phyloP scores from a whole-genome alignment of 495 filamentous ascomycete genomes.

The Rhypophila decipiens region DNA sequence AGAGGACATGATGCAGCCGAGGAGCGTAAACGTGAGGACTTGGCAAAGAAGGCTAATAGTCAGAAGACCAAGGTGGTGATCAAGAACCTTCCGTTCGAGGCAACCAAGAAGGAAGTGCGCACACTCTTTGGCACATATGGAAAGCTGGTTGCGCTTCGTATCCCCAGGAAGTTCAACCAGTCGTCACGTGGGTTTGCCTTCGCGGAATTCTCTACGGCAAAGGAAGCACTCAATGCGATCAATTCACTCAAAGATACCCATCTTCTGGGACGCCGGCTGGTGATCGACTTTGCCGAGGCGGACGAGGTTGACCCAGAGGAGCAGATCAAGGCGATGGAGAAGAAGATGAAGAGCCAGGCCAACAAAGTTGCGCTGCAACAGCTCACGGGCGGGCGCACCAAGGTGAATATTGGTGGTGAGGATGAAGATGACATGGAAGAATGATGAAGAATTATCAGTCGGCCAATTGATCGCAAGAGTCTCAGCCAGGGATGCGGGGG shows the following conservation, averaged over 20 bases:
- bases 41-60: conserved; percentile 64
- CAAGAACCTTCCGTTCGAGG: conserved; percentile 97
- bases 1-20: conserved; percentile 80
- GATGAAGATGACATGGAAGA: conserved; percentile 50
- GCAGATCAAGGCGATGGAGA: conserved; percentile 91
- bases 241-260: conserved; percentile 88
- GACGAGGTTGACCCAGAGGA: conserved; percentile 88
- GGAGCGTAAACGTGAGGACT: conserved; percentile 72
- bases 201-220: conserved; percentile 86
- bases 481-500: conserved; percentile 3
- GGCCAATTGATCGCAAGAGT: conserved; percentile 9
- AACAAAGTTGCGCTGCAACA: conserved; percentile 83
- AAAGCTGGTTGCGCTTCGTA: conserved; percentile 80
- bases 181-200: conserved; percentile 90
- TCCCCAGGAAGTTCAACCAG: conserved; percentile 91
- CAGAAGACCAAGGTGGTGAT: conserved; percentile 88
- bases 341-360: conserved; percentile 82
- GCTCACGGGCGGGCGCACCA: conserved; percentile 76
- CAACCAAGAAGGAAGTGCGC: conserved; percentile 83
- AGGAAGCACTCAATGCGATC: conserved; percentile 90
- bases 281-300: conserved; percentile 81
- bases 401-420: conserved; percentile 73
- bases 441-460: conserved; percentile 17
- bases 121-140: conserved; percentile 83
- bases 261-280: conserved; percentile 79